These are phyloP conservation scores for Tephrocybe sp. DNA, from an alignment of 768 basidiomycete genomes.

Conservation along the genomic window DNA sequence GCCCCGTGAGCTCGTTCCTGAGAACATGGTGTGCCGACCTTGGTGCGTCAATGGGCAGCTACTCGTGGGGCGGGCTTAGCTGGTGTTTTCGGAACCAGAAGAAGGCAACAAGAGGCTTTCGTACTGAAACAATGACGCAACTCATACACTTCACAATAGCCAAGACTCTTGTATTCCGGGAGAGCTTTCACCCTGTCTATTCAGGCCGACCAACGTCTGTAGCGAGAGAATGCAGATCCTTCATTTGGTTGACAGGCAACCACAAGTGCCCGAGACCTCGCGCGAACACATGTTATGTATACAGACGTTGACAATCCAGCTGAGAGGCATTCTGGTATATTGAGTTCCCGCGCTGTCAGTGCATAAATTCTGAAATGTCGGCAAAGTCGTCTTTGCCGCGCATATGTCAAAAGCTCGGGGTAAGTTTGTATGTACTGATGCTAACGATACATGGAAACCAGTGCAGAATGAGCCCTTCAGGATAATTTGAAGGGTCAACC, in stretches of 20 bases:
- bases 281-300: slow-evolving; percentile 12
- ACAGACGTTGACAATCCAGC: background rate
- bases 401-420: background rate
- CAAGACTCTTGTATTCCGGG: background rate
- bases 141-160: too few relatives aligned
- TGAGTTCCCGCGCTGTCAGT: slow-evolving; percentile 22
- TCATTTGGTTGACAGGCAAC: slow-evolving; percentile 4
- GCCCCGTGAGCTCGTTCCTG: slow-evolving; percentile 12
- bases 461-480: background rate
- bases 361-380: background rate
- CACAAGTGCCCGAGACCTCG: slow-evolving; percentile 14
- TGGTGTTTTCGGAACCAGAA: too few relatives aligned
- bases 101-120: too few relatives aligned
- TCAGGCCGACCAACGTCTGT: slow-evolving; percentile 2
- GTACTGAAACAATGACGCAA: too few relatives aligned
- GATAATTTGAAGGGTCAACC: background rate
- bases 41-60: too few relatives aligned
- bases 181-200: background rate
- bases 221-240: slow-evolving; percentile 10
- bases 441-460: background rate
- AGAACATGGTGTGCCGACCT: background rate
- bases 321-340: background rate
- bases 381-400: background rate
- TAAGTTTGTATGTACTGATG: background rate
- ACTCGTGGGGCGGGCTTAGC: background rate